A percentile compares a stretch with the other conserved stretches of the same genome.
phyloP scores from a whole-genome alignment of 2,329 filamentous ascomycete species.

The Pseudogymnoascus sp. region DNA sequence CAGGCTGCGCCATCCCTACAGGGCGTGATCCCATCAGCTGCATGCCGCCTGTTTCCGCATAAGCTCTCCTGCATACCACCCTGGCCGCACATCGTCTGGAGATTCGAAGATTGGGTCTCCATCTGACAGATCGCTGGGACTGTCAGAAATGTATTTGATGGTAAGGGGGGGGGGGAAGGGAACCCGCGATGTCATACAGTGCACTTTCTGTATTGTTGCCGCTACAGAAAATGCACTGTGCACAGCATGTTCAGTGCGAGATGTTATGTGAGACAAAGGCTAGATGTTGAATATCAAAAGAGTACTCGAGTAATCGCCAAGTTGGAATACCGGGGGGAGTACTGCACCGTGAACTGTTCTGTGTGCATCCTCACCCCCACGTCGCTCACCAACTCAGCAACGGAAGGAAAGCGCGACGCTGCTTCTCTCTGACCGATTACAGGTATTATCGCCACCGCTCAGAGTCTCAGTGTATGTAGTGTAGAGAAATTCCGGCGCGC shows the following conservation, averaged over 20 bases:
- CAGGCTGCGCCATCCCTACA: conserved; percentile 5
- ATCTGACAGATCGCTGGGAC: conserved; percentile 6
- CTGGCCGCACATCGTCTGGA: neutral
- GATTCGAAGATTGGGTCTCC: conserved; percentile 5
- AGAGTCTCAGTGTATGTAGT: neutral
- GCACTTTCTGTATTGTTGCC: neutral
- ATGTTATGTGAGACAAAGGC: neutral
- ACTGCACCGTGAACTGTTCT: neutral
- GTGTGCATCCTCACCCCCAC: neutral
- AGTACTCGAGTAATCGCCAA: neutral
- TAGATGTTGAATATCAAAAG: neutral
- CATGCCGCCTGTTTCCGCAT: conserved; percentile 4
- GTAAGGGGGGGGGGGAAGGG: neutral
- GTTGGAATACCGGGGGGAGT: neutral
- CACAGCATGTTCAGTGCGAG: neutral
- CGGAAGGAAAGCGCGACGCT: neutral
- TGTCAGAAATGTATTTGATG: neutral
- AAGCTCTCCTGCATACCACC: conserved; percentile 3
- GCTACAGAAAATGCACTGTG: neutral
- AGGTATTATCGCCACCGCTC: neutral
- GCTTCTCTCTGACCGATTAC: neutral
- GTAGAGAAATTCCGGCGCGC: neutral
- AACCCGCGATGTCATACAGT: neutral
- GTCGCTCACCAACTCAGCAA: neutral
- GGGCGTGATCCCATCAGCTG: conserved; percentile 4